phyloP scores from a whole-genome alignment of 768 basidiomycete species.

The Lenzites betulinus region DNA sequence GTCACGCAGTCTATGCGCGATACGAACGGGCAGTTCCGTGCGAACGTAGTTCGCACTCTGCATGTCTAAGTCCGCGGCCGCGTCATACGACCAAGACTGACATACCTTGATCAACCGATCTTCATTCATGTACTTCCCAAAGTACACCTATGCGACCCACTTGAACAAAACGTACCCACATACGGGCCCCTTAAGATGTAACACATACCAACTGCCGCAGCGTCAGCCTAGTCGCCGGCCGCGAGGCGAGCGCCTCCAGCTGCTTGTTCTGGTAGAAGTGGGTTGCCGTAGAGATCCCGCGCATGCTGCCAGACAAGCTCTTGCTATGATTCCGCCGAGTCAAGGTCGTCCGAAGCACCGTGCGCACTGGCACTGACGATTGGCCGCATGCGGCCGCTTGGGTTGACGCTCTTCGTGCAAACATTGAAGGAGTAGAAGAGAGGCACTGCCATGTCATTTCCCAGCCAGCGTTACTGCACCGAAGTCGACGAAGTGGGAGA shows the following conservation, averaged over 20 bases:
- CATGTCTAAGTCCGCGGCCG: background rate
- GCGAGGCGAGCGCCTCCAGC: slow-evolving; percentile 77
- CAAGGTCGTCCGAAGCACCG: background rate
- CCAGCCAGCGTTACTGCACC: background rate
- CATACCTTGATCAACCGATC: slow-evolving; percentile 75
- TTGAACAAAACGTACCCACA: slow-evolving; percentile 8
- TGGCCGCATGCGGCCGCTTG: background rate
- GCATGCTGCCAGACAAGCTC: background rate
- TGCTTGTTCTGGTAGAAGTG: slow-evolving; percentile 83
- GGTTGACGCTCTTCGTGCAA: slow-evolving; percentile 1
- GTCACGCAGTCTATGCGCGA: slow-evolving; percentile 85
- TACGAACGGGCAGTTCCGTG: slow-evolving; percentile 84
- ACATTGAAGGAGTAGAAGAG: slow-evolving; percentile 1
- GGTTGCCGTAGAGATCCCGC: slow-evolving; percentile 21
- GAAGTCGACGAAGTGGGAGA: background rate
- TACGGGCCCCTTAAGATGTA: background rate
- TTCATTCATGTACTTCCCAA: slow-evolving; percentile 79
- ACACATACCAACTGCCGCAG: slow-evolving; percentile 72
- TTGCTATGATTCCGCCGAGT: background rate
- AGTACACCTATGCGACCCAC: slow-evolving; percentile 63
- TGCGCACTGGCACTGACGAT: background rate
- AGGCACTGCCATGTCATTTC: slow-evolving; percentile 16
- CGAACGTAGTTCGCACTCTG: slow-evolving; percentile 92
- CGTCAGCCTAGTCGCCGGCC: slow-evolving; percentile 69
- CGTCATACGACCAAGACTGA: background rate